Evolutionary conservation across 306 rosid genomes (phyloP).

Genomic region (Vigna unguiculata): DNA sequence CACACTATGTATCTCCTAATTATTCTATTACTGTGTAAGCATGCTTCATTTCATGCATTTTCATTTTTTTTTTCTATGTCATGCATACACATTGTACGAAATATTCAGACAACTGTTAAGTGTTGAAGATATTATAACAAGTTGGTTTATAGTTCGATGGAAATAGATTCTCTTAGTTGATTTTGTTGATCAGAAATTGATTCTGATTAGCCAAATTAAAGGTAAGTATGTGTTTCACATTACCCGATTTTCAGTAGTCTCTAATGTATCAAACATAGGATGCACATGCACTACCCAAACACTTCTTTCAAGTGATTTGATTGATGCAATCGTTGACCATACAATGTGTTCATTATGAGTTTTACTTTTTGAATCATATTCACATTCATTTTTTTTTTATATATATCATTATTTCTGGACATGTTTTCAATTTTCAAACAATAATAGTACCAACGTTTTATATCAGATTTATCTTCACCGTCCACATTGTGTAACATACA

Average conservation of each 20-base stretch:
- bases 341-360: not conserved
- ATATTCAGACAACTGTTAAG: no score
- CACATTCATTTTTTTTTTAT: not conserved
- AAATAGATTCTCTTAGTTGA: no score
- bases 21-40: no score
- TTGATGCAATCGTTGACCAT: not conserved
- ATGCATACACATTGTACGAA: no score
- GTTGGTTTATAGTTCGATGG: no score
- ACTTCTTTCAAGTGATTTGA: not conserved
- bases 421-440: not conserved
- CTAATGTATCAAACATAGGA: not conserved
- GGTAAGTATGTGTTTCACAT: constrained; percentile 10
- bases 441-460: not conserved
- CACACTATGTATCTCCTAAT: no score
- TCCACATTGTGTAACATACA: no score
- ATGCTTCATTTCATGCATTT: no score
- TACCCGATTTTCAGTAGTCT: not conserved
- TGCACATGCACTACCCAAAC: not conserved
- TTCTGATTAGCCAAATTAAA: not conserved
- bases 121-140: no score
- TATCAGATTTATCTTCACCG: no score
- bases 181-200: no score
- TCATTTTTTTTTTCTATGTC: no score
- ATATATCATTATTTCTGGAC: not conserved
- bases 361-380: not conserved